Conservation (phyloP, 805 yeast species). For the Saccharomycopsis fodiens region DNA sequence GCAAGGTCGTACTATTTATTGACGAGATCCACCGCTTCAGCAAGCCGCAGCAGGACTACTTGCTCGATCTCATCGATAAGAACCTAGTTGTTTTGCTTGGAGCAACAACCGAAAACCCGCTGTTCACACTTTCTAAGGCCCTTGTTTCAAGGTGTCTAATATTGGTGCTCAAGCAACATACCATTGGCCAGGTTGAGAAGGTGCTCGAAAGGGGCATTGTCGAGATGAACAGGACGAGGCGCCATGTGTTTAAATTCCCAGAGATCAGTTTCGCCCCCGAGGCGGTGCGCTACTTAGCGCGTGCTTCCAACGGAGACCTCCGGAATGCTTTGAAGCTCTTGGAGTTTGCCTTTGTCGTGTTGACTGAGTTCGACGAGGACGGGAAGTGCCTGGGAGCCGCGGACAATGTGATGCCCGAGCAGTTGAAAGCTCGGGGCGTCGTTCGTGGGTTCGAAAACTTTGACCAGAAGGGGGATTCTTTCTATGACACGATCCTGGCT, state of each 20-base stretch:
- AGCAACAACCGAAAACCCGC: constrained; percentile 97
- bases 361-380: constrained; percentile 23
- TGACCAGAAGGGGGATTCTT: constrained; percentile 85
- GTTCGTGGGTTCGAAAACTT: constrained; percentile 61
- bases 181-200: constrained; percentile 38
- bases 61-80: constrained; percentile 75
- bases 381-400: constrained; percentile 2
- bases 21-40: constrained; percentile 92
- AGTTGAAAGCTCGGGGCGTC: constrained; percentile 48
- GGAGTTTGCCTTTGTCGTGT: constrained; percentile 60
- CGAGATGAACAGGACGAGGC: constrained; percentile 52
- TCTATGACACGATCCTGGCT: constrained; percentile 93
- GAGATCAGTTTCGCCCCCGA: constrained; percentile 46
- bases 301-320: constrained; percentile 81
- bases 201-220: constrained; percentile 54
- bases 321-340: constrained; percentile 73
- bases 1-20: constrained; percentile 66
- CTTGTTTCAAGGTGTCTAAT: constrained; percentile 78
- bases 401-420: constrained; percentile 27
- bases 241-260: constrained; percentile 40
- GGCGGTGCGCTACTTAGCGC: constrained; percentile 60
- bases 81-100: constrained; percentile 82
- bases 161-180: constrained; percentile 55
- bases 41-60: constrained; percentile 79
- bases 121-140: constrained; percentile 74